Conservation (phyloP, 2,329 filamentous ascomycete genomes). For the Cladorrhinum sp. region DNA sequence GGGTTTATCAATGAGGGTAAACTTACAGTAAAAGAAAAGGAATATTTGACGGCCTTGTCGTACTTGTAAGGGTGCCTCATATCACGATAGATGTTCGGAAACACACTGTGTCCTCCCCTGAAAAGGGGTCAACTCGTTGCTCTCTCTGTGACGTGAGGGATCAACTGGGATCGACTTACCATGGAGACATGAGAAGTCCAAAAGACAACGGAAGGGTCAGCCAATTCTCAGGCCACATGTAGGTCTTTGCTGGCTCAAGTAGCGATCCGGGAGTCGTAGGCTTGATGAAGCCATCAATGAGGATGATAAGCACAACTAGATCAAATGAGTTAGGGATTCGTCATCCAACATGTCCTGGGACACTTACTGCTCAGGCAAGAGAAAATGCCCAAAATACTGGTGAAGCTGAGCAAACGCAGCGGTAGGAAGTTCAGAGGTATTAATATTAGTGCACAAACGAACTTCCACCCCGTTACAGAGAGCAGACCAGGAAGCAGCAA, state of each 20-base stretch:
- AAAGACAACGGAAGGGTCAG: conserved; percentile 81
- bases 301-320: conserved; percentile 76
- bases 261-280: conserved; percentile 76
- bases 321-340: conserved; percentile 3
- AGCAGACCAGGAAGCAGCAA: conserved; percentile 69
- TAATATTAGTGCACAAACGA: conserved; percentile 74
- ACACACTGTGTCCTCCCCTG: conserved; percentile 61
- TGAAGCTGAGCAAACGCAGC: conserved; percentile 79
- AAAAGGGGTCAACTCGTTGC: not conserved
- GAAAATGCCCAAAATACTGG: conserved; percentile 88
- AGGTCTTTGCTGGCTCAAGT: conserved; percentile 72
- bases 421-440: conserved; percentile 83
- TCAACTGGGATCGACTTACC: conserved; percentile 35
- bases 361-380: conserved; percentile 81
- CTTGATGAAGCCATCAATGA: conserved; percentile 85
- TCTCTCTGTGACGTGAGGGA: too few relatives aligned
- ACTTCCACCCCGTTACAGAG: conserved; percentile 74
- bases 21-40: conserved; percentile 79
- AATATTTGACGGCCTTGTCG: conserved; percentile 67
- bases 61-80: conserved; percentile 80
- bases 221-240: conserved; percentile 84
- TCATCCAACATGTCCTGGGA: not conserved
- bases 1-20: not conserved
- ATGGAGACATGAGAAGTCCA: conserved; percentile 79
- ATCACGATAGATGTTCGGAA: conserved; percentile 74